Evolutionary conservation across 345 rosid species (phyloP).

Genomic region (Stellera chamaejasme): DNA sequence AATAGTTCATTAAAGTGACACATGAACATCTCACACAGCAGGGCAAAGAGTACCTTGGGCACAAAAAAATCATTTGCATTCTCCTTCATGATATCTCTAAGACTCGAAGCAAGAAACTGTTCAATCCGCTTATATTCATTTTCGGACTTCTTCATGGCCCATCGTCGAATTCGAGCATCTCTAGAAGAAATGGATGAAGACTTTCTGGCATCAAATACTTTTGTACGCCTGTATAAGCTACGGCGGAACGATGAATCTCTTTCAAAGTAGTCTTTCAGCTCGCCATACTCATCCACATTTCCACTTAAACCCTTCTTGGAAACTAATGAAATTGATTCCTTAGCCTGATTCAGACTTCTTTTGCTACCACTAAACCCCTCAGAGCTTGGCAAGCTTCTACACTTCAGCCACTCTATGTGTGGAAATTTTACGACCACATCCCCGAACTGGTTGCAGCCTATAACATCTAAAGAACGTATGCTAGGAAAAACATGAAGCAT

Average conservation of each 20-base stretch:
- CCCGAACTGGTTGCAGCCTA: conserved; percentile 81
- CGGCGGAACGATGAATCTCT: conserved; percentile 89
- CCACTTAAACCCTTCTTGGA: conserved; percentile 36
- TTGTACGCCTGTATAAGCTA: conserved; percentile 87
- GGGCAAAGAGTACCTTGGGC: conserved; percentile 60
- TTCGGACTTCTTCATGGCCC: conserved; percentile 88
- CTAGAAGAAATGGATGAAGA: conserved; percentile 85
- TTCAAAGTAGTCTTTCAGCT: conserved; percentile 88
- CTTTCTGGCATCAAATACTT: conserved; percentile 87
- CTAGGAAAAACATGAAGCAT: conserved; percentile 49
- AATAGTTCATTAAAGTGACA: conserved; percentile 8
- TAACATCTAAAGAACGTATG: conserved; percentile 65
- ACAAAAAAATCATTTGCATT: conserved; percentile 77
- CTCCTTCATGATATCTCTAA: conserved; percentile 90
- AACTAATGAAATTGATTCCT: conserved; percentile 30
- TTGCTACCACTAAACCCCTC: conserved; percentile 47
- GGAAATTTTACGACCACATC: conserved; percentile 53
- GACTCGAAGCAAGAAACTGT: conserved; percentile 79
- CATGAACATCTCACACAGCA: neutral
- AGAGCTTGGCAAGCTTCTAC: conserved; percentile 25
- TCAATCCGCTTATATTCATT: conserved; percentile 85
- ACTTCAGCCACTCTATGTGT: conserved; percentile 56
- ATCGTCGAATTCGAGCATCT: conserved; percentile 95
- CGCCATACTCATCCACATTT: conserved; percentile 79
- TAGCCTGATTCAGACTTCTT: conserved; percentile 61